Base-by-base conservation (phyloP, 164 flowering plant species). In the Annona cherimola region DNA sequence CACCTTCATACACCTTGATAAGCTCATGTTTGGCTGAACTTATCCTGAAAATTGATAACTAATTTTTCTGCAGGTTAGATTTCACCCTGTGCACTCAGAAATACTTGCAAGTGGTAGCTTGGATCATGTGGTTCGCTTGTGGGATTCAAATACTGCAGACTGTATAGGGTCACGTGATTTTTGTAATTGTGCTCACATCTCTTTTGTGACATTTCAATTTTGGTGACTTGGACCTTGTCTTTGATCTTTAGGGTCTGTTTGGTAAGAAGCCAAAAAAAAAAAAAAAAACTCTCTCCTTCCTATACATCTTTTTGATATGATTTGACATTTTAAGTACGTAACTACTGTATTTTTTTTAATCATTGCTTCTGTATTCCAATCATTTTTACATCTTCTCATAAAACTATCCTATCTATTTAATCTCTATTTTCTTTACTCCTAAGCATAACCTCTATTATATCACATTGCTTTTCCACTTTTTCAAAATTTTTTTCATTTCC, bases 51-150 rank as follows among this genome's bases (percentile, higher is more conserved):
- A 14, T 63, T 19, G 46, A 12, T 55, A 66, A 50, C 41, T 74
- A 75, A 61, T 66, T 63, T 42, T 63, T 66, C 75, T 81, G 20
- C 90, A 94, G 98, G 98, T 92, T 74, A 87, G 98, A 76, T 94
- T 94, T 74, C 99, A 95, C 73, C 99, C 99, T 4, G 66, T 89
- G 73, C 78, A 76, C 76, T 86, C 96, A 43, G 89, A 88, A 54
- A 81, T 93, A 57, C 85, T 95, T 67, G 99, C 99, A 74, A 95
- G 99, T 83, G 99, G 99, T 64, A 95, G 99, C 77, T 81, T 95
- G 84, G 99, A 95, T 82, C 93, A 91, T 81, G 99, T 93, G 81
- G 99, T 95, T 84, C 92, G 96, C 20, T 71, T 95, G 39, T 95
- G 99, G 99, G 85, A 95, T 86, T 90, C 97, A 43, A 88, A 76